These are phyloP conservation scores for Lumnitzera littorea DNA, from an alignment of 345 rosid species.

Conservation along the genomic window DNA sequence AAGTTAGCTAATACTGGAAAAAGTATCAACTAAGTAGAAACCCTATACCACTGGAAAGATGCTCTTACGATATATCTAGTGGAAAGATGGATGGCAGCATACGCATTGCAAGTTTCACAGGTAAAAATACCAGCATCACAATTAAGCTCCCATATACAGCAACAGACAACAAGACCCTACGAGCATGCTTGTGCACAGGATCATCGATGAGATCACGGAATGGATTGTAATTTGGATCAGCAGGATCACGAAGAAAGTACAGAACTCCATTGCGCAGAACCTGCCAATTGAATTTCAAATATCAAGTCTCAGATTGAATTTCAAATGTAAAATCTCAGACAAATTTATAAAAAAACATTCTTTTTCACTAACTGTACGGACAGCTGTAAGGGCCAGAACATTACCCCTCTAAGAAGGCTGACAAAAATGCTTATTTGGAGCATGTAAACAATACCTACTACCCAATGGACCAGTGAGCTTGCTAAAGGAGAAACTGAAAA, in stretches of 20 bases:
- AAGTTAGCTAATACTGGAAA: constrained; percentile 7
- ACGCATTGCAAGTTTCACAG: constrained; percentile 92
- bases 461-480: constrained; percentile 95
- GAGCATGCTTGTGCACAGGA: constrained; percentile 95
- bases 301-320: constrained; percentile 4
- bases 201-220: constrained; percentile 98
- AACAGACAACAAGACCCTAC: constrained; percentile 84
- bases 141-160: constrained; percentile 97
- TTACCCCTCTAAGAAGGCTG: constrained; percentile 99
- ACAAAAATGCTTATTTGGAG: constrained; percentile 96
- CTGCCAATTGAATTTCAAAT: constrained; percentile 27
- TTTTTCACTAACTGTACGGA: neutral
- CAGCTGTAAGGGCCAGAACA: constrained; percentile 5
- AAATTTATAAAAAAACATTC: neutral
- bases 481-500: constrained; percentile 85
- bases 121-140: constrained; percentile 95
- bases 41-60: constrained; percentile 1
- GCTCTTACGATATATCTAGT: constrained; percentile 84
- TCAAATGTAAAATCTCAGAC: neutral
- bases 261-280: constrained; percentile 94
- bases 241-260: constrained; percentile 95
- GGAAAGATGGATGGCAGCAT: constrained; percentile 89
- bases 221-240: constrained; percentile 98
- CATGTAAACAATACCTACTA: constrained; percentile 93
- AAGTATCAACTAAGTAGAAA: constrained; percentile 1